These are phyloP conservation scores for Naganishia kalamii DNA, from an alignment of 768 basidiomycete genomes.

Conservation along the genomic window DNA sequence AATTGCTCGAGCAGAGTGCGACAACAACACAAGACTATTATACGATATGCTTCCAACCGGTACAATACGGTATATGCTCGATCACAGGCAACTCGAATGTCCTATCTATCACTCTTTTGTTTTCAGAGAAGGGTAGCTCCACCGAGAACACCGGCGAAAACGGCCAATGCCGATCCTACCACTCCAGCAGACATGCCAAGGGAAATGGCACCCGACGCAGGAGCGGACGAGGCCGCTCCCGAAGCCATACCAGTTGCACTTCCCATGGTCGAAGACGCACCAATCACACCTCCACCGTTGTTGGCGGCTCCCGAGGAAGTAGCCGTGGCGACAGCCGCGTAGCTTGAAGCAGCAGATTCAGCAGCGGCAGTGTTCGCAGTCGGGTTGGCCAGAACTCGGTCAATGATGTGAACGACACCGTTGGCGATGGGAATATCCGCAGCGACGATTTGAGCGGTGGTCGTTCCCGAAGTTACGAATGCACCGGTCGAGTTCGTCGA, in stretches of 20 bases:
- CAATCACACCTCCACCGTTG: constrained; percentile 18
- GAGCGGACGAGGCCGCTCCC: constrained; percentile 10
- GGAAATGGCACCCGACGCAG: constrained; percentile 15
- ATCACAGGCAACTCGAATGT: neutral
- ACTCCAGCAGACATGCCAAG: neutral
- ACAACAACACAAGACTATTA: no score
- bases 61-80: neutral
- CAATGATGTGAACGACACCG: constrained; percentile 60
- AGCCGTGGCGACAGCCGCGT: constrained; percentile 30
- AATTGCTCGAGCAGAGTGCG: no score
- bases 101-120: neutral
- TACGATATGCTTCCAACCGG: neutral
- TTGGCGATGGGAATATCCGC: constrained; percentile 60
- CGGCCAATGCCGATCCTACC: constrained; percentile 30
- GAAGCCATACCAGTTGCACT: constrained; percentile 21
- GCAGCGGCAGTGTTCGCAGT: constrained; percentile 42
- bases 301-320: constrained; percentile 28
- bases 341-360: constrained; percentile 36
- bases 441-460: constrained; percentile 55
- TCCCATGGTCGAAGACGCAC: constrained; percentile 22
- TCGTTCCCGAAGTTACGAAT: constrained; percentile 53
- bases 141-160: constrained; percentile 27
- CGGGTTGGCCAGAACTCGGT: constrained; percentile 46
- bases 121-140: constrained; percentile 20
- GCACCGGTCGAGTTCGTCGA: constrained; percentile 56